Evolutionary conservation across 2,329 filamentous ascomycete species (phyloP).

Genomic region (Exophiala phaeomuriformis): DNA sequence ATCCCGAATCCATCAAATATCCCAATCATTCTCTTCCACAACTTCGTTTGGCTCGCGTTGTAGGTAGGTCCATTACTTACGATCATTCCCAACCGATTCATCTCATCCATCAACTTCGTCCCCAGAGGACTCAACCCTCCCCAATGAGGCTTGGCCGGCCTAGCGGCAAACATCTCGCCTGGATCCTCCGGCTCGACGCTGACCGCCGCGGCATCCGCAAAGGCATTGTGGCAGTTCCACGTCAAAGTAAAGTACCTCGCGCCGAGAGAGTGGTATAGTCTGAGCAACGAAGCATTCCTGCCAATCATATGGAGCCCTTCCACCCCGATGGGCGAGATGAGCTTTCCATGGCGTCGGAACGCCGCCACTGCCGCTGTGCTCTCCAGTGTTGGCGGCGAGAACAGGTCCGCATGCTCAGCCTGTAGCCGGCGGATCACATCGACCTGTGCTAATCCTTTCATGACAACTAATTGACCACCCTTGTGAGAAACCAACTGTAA

Average conservation of each 20-base stretch:
- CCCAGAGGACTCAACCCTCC: slow-evolving; percentile 66
- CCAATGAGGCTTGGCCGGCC: slow-evolving; percentile 34
- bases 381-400: slow-evolving; percentile 51
- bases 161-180: slow-evolving; percentile 24
- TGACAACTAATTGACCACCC: slow-evolving; percentile 43
- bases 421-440: slow-evolving; percentile 63
- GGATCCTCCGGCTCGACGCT: slow-evolving; percentile 30
- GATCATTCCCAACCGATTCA: slow-evolving; percentile 90
- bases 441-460: slow-evolving; percentile 64
- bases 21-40: no score
- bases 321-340: slow-evolving; percentile 71
- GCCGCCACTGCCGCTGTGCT: slow-evolving; percentile 55
- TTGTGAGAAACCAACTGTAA: no score
- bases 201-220: slow-evolving; percentile 72
- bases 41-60: no score
- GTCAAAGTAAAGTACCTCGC: slow-evolving; percentile 89
- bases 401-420: slow-evolving; percentile 57
- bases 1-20: no score
- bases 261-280: slow-evolving; percentile 67
- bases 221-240: slow-evolving; percentile 87
- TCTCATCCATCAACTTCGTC: slow-evolving; percentile 64
- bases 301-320: slow-evolving; percentile 92
- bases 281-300: slow-evolving; percentile 63
- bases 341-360: slow-evolving; percentile 49
- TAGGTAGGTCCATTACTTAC: slow-evolving; percentile 29